A percentile compares a stretch with the other conserved stretches of the same genome.
These are phyloP conservation scores for Fomitopsis pinicola DNA, from an alignment of 1,284 basidiomycete genomes.

Conservation along the genomic window DNA sequence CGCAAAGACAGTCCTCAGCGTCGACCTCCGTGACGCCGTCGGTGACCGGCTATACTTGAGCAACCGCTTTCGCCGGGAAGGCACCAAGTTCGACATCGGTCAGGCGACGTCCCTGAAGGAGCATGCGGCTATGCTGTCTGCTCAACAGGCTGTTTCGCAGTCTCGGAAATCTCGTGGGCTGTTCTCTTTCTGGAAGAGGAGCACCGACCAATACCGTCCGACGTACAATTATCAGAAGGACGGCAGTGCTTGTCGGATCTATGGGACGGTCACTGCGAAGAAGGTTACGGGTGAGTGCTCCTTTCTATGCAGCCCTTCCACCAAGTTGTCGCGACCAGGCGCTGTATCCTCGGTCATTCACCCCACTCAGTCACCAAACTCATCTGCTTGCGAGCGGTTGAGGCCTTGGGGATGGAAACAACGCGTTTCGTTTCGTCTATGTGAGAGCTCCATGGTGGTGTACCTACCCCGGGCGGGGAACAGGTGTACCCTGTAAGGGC, in stretches of 20 bases:
- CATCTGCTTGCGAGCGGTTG: no score
- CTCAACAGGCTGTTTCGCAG: constrained; percentile 63
- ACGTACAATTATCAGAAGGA: constrained; percentile 67
- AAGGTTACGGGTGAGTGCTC: constrained; percentile 72
- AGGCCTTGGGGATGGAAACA: no score
- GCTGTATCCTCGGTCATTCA: no score
- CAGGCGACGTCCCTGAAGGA: constrained; percentile 76
- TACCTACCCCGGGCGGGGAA: no score
- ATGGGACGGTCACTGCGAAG: constrained; percentile 82
- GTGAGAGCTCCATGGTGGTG: no score
- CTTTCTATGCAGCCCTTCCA: not conserved
- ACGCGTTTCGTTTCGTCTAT: no score
- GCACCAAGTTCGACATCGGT: constrained; percentile 80
- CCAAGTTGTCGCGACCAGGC: no score
- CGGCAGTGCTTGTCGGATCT: constrained; percentile 79
- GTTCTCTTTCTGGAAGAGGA: constrained; percentile 47
- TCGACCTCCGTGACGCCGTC: constrained; percentile 89
- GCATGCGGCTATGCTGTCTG: constrained; percentile 62
- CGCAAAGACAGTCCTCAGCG: constrained; percentile 59
- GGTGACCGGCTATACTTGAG: constrained; percentile 89
- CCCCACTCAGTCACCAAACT: no score
- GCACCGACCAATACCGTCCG: constrained; percentile 50
- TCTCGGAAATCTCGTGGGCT: constrained; percentile 69
- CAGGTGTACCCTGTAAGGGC: no score
- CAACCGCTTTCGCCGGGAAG: constrained; percentile 83